phyloP scores from a whole-genome alignment of 2,329 filamentous ascomycete genomes.

The Alternaria metachromatica region DNA sequence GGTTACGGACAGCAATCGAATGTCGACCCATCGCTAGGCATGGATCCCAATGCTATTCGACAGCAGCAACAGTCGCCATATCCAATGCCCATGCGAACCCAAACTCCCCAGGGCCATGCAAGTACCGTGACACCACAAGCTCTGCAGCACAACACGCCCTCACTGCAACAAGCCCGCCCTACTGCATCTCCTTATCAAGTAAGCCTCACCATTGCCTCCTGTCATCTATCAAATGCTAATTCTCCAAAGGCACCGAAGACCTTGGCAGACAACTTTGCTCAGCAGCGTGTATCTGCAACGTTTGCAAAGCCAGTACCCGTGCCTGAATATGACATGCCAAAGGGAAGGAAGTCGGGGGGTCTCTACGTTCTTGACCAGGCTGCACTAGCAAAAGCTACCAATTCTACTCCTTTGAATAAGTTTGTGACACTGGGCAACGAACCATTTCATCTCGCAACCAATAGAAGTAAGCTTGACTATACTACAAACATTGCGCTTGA shows the following conservation, averaged over 20 bases:
- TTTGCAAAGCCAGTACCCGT: slow-evolving; percentile 33
- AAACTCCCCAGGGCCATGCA: slow-evolving; percentile 31
- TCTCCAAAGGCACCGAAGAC: slow-evolving; percentile 32
- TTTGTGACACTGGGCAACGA: slow-evolving; percentile 54
- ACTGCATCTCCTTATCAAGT: slow-evolving; percentile 40
- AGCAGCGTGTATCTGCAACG: slow-evolving; percentile 22
- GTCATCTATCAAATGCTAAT: slow-evolving; percentile 15
- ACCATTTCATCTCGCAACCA: slow-evolving; percentile 51
- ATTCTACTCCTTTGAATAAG: slow-evolving; percentile 52
- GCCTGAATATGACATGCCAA: slow-evolving; percentile 43
- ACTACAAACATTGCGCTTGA: background rate
- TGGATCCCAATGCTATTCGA: slow-evolving; percentile 32
- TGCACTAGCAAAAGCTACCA: slow-evolving; percentile 52
- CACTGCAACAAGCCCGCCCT: slow-evolving; percentile 26
- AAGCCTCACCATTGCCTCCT: slow-evolving; percentile 10
- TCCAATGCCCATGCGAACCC: slow-evolving; percentile 30
- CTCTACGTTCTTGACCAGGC: slow-evolving; percentile 53
- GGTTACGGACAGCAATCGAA: slow-evolving; percentile 35
- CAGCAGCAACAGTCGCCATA: slow-evolving; percentile 45
- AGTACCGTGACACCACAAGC: slow-evolving; percentile 40
- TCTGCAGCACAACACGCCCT: slow-evolving; percentile 32
- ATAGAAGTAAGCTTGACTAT: slow-evolving; percentile 50
- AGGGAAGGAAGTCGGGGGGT: slow-evolving; percentile 46
- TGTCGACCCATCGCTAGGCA: slow-evolving; percentile 36
- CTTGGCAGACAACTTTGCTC: slow-evolving; percentile 35